Evolutionary conservation across 1,284 basidiomycete genomes (phyloP).

Genomic region (Trichosporon asahii): DNA sequence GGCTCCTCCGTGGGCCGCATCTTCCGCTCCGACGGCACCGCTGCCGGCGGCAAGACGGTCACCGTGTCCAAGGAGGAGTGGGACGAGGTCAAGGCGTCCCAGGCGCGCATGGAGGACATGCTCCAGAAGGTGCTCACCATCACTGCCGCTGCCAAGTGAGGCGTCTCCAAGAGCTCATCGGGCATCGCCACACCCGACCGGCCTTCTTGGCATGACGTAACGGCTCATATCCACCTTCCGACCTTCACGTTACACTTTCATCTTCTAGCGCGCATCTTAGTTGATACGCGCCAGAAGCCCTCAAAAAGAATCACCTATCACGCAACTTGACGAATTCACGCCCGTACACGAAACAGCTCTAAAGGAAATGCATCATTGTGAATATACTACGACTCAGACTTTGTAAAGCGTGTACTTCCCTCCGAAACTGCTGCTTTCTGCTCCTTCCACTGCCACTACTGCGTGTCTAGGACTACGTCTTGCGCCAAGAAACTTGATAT

Average conservation of each 20-base stretch:
- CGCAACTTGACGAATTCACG: not conserved
- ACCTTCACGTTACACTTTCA: not conserved
- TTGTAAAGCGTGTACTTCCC: not conserved
- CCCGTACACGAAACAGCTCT: not conserved
- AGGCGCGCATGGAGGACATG: conserved; percentile 43
- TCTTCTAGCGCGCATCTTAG: not conserved
- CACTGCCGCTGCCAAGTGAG: conserved; percentile 8
- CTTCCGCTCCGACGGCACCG: conserved; percentile 27
- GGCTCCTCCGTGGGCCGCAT: conserved; percentile 7
- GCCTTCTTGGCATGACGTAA: not conserved
- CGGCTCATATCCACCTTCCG: not conserved
- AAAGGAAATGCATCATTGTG: not conserved
- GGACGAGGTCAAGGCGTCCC: conserved; percentile 34
- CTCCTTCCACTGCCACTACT: not conserved
- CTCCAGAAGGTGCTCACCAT: conserved; percentile 32
- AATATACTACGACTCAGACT: not conserved
- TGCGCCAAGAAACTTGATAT: not conserved
- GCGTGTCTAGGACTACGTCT: not conserved
- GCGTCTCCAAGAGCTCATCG: too few relatives aligned
- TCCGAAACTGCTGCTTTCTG: too few relatives aligned
- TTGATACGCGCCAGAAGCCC: too few relatives aligned
- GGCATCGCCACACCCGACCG: too few relatives aligned
- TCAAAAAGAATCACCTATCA: too few relatives aligned
- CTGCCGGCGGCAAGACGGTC: conserved; percentile 24
- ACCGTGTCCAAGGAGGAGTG: conserved; percentile 29